Conservation (phyloP, 495 filamentous ascomycete species). For the Amphirosellinia nigrospora region DNA sequence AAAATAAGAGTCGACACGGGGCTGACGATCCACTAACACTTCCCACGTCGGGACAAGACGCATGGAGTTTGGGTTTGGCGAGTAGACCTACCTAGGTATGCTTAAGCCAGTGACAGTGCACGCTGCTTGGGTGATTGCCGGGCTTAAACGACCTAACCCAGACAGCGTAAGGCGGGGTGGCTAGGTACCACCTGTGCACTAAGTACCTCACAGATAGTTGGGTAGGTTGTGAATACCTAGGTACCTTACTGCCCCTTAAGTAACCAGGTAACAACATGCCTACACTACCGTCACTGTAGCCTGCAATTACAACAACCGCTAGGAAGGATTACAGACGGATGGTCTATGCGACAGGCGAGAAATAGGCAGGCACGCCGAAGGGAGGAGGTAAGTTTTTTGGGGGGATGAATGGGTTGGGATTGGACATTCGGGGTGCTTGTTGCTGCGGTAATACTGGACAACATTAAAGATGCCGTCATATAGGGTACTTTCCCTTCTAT, state of each 20-base stretch:
- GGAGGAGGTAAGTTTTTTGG: background rate
- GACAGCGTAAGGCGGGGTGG: slow-evolving; percentile 11
- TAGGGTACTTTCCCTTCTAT: background rate
- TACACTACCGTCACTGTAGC: background rate
- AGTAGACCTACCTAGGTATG: too few species aligned
- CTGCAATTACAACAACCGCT: background rate
- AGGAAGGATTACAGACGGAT: background rate
- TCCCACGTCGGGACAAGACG: slow-evolving; percentile 22
- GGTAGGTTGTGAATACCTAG: too few species aligned
- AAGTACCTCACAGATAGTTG: too few species aligned
- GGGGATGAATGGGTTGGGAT: background rate
- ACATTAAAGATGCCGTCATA: slow-evolving; percentile 14
- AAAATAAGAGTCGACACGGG: slow-evolving; percentile 40
- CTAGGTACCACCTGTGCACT: background rate
- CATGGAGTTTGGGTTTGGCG: background rate
- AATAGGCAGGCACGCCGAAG: background rate
- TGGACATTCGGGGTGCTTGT: background rate
- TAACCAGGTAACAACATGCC: background rate
- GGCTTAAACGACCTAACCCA: slow-evolving; percentile 3
- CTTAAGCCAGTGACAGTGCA: slow-evolving; percentile 2
- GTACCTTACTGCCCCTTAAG: too few species aligned
- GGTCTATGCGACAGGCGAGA: background rate
- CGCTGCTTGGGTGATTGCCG: background rate
- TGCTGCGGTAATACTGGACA: slow-evolving; percentile 24
- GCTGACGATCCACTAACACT: slow-evolving; percentile 36